Conservation (phyloP, 2,329 filamentous ascomycete genomes). For the Pseudogymnoascus sp. region DNA sequence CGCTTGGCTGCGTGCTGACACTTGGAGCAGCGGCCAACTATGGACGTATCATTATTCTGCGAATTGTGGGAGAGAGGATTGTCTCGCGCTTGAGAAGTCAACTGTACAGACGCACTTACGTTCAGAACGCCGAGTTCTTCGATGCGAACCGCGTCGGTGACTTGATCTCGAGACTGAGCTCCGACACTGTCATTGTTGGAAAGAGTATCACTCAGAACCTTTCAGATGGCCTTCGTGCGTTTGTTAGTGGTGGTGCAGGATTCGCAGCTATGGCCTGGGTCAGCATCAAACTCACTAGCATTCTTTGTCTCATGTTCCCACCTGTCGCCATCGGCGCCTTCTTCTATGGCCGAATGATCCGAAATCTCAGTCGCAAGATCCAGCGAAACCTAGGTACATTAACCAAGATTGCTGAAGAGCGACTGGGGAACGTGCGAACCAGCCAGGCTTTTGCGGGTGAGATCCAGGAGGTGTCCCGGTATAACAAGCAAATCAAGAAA, state of each 20-base stretch:
- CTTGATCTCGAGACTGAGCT: slow-evolving; percentile 88
- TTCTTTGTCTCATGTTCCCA: slow-evolving; percentile 80
- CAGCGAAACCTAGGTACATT: slow-evolving; percentile 88
- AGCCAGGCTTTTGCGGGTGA: slow-evolving; percentile 95
- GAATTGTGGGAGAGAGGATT: slow-evolving; percentile 91
- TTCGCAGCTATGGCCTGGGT: slow-evolving; percentile 95
- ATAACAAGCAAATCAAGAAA: slow-evolving; percentile 84
- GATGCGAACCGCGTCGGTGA: slow-evolving; percentile 96
- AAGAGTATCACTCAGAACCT: slow-evolving; percentile 98
- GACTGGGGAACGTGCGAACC: slow-evolving; percentile 93
- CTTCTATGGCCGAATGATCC: slow-evolving; percentile 81
- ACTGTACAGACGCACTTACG: slow-evolving; percentile 83
- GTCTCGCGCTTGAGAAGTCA: slow-evolving; percentile 83
- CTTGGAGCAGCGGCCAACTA: slow-evolving; percentile 88
- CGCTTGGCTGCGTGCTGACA: slow-evolving; percentile 67
- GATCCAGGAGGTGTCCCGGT: slow-evolving; percentile 79
- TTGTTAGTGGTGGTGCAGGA: slow-evolving; percentile 85
- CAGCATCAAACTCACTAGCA: slow-evolving; percentile 79
- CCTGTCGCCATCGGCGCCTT: slow-evolving; percentile 86
- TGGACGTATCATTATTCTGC: slow-evolving; percentile 82
- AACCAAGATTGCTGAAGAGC: slow-evolving; percentile 96
- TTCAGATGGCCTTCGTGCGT: slow-evolving; percentile 84
- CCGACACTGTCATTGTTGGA: slow-evolving; percentile 94
- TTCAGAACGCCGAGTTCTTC: slow-evolving; percentile 99
- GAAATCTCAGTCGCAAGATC: slow-evolving; percentile 84